Evolutionary conservation across 495 filamentous ascomycete species (phyloP), one percentile per base, ranked within the genome.

Genomic region (Hypoxylon fragiforme): DNA sequence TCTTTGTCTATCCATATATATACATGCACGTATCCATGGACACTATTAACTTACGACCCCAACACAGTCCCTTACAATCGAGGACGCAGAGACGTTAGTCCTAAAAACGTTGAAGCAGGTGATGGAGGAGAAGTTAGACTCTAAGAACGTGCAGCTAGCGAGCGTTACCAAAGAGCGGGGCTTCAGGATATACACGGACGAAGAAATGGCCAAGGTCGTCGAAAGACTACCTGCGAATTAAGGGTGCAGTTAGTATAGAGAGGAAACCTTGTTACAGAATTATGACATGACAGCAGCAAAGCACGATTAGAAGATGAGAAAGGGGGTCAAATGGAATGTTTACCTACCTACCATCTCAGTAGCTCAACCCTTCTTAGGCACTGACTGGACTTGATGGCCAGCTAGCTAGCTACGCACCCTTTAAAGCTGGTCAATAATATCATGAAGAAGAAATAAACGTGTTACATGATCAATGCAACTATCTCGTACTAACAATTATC

Each of bases 61-160:
- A n/a, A 19, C 21, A 45, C 42, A 86, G 79, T 97, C 92, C 37
- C 80, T 98, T 59, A 96, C 92, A 44, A 87, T 98, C 53, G 75
- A 81, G 39, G 94, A 98, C 70, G 94, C 94, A 15, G 94, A 98
- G 75, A 89, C 90, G 2, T 75, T 98, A 60, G 95, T 97, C 24
- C 78, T 98, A 60, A 97, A 97, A 84, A 98, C 94, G 30, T 73
- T 98, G 71, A 98, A 98, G 81, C 94, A 98, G 77, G 94, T 98
- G 44, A 98, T 98, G 94, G 94, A 98, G 77, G 94, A 98, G 84
- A 98, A 97, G 79, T 82, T 98, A 44, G 94, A 98, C 70, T 80
- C 88, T 34, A 97, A 97, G 82, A 98, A 97, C 67, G 95, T 98
- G 60, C 94, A 97, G 80, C 73, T 98, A 60, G 94, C 94, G 36